phyloP scores from a whole-genome alignment of 768 basidiomycete species.

The Austroboletus festivus region DNA sequence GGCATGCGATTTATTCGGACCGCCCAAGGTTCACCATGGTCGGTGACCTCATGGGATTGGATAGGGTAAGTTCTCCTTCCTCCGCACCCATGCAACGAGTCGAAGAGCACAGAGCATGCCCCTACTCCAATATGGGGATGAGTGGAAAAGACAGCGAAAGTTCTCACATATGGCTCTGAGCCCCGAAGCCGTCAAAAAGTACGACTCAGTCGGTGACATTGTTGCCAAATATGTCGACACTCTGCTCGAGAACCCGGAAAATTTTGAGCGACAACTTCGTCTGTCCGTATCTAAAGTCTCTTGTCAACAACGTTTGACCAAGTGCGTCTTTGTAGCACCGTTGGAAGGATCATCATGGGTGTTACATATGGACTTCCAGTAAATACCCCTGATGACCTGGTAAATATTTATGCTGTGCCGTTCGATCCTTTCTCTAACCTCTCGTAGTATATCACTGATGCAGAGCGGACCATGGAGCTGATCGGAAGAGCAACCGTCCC shows the following conservation, averaged over 20 bases:
- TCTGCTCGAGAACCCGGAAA: slow-evolving; percentile 12
- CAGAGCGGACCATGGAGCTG: slow-evolving; percentile 26
- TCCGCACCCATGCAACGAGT: not conserved
- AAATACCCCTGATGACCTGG: slow-evolving; percentile 18
- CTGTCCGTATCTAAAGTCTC: slow-evolving; percentile 8
- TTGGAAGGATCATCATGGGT: slow-evolving; percentile 19
- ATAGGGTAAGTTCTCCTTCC: not conserved
- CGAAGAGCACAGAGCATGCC: slow-evolving; percentile 19
- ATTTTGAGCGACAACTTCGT: slow-evolving; percentile 22
- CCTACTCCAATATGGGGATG: slow-evolving; percentile 20
- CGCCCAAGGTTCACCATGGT: slow-evolving; percentile 35
- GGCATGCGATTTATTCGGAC: slow-evolving; percentile 29
- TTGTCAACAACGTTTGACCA: not conserved
- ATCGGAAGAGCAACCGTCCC: slow-evolving; percentile 24
- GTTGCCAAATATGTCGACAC: slow-evolving; percentile 15
- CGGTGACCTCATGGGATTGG: slow-evolving; percentile 34
- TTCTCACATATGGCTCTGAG: slow-evolving; percentile 31
- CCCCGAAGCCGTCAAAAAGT: slow-evolving; percentile 30
- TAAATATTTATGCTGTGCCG: not conserved
- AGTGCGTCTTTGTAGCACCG: not conserved
- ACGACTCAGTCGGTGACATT: slow-evolving; percentile 30
- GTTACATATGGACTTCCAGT: slow-evolving; percentile 27
- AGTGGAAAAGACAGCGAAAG: slow-evolving; percentile 24
- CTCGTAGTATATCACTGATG: slow-evolving; percentile 28
- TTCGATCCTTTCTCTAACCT: not conserved